Evolutionary conservation across 768 basidiomycete species (phyloP).

Genomic region (Strobilomyces confusus): DNA sequence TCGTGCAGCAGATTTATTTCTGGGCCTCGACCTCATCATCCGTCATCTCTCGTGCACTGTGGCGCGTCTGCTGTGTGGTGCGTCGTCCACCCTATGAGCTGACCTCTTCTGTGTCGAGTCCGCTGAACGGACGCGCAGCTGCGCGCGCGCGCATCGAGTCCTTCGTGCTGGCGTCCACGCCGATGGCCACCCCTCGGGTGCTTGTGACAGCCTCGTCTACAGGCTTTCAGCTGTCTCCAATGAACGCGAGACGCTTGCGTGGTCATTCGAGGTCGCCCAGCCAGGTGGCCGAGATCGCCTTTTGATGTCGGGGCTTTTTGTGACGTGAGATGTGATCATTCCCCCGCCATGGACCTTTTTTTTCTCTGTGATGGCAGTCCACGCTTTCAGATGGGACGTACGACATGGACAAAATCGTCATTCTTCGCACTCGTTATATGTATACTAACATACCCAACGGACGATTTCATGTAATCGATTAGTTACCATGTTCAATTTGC

Average conservation of each 20-base stretch:
- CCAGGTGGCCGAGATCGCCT: constrained; percentile 8
- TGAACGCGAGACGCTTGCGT: neutral
- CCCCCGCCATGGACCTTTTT: neutral
- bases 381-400: neutral
- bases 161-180: neutral
- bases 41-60: neutral
- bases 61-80: neutral
- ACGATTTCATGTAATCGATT: neutral
- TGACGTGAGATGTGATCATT: neutral
- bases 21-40: neutral
- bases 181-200: neutral
- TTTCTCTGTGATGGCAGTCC: neutral
- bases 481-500: neutral
- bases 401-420: neutral
- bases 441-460: neutral
- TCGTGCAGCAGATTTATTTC: neutral
- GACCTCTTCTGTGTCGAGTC: neutral
- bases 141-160: neutral
- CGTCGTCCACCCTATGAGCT: neutral
- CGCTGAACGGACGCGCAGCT: neutral
- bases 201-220: neutral
- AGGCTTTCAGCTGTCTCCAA: neutral
- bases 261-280: constrained; percentile 11
- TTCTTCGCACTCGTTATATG: neutral
- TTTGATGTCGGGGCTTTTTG: neutral